These are phyloP conservation scores for Penicillium turbatum DNA, from an alignment of 495 filamentous ascomycete genomes.

Conservation along the genomic window DNA sequence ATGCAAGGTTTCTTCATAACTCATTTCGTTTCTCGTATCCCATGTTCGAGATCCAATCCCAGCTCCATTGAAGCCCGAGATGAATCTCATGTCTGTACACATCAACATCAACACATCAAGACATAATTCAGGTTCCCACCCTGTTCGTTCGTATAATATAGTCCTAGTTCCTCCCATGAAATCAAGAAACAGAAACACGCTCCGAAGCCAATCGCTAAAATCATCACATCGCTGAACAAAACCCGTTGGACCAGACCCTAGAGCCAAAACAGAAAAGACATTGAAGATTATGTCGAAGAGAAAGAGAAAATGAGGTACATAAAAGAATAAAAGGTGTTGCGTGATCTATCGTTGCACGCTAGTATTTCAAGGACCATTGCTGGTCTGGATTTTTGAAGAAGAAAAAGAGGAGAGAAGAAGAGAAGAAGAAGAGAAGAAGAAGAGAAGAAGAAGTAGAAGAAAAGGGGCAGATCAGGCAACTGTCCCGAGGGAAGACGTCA, in stretches of 20 bases:
- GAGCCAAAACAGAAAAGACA: not conserved
- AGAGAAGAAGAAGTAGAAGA: not conserved
- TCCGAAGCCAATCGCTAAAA: conserved; percentile 11
- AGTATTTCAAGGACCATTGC: conserved; percentile 10
- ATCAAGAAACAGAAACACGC: conserved; percentile 6
- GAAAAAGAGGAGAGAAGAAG: not conserved
- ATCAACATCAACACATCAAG: not conserved
- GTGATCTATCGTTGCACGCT: conserved; percentile 12
- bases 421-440: not conserved
- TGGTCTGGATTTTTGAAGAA: conserved; percentile 5
- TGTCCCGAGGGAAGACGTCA: not conserved
- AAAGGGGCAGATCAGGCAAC: not conserved
- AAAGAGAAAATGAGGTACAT: not conserved
- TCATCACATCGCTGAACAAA: conserved; percentile 8
- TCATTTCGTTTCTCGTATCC: conserved; percentile 10
- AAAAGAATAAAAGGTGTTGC: not conserved
- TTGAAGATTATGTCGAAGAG: not conserved
- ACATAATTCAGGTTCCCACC: conserved; percentile 3
- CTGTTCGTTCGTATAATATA: conserved; percentile 4
- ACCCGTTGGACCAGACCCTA: not conserved
- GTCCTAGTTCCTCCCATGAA: not conserved
- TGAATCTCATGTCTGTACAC: conserved; percentile 3
- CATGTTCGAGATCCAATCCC: not conserved
- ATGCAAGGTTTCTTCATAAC: conserved; percentile 10
- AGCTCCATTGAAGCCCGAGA: not conserved